Percentiles rank a stretch among this genome's conserved stretches.
phyloP scores from a whole-genome alignment of 345 rosid genomes.

The Acer campestre region DNA sequence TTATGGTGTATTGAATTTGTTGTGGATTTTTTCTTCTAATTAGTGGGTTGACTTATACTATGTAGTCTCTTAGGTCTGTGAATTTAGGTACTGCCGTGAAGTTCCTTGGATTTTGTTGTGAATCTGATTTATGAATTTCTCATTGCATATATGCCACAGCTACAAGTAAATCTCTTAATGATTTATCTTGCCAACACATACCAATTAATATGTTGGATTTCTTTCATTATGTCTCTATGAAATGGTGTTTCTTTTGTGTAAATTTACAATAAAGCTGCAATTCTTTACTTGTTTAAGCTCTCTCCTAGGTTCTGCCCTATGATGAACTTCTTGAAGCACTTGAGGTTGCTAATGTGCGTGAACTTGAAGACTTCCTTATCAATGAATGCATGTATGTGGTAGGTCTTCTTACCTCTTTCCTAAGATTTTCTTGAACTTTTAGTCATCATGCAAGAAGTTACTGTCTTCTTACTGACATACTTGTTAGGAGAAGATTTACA shows the following conservation, averaged over 20 bases:
- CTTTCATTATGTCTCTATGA: background rate
- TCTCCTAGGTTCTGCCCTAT: constrained; percentile 40
- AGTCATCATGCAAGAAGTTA: constrained; percentile 13
- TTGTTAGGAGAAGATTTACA: constrained; percentile 24
- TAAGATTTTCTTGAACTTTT: background rate
- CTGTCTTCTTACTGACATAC: background rate
- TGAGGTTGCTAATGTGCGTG: constrained; percentile 47
- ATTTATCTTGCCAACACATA: background rate
- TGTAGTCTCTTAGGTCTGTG: background rate
- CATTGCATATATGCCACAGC: background rate
- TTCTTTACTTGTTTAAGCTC: constrained; percentile 12
- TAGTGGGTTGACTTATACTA: background rate
- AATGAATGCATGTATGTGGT: constrained; percentile 51
- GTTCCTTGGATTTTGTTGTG: background rate
- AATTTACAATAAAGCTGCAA: background rate
- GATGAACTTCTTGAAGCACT: constrained; percentile 44
- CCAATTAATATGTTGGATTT: constrained; percentile 2
- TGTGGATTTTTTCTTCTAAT: background rate
- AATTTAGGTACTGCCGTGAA: background rate
- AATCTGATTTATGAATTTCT: background rate
- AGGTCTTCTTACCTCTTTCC: constrained; percentile 20
- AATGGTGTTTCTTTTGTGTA: background rate
- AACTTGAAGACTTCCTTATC: constrained; percentile 54
- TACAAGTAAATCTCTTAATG: background rate
- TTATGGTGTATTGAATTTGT: background rate